Percentiles rank a stretch among this genome's conserved stretches.
phyloP scores from a whole-genome alignment of 2,329 filamentous ascomycete species.

The Paraphoma chrysanthemicola region DNA sequence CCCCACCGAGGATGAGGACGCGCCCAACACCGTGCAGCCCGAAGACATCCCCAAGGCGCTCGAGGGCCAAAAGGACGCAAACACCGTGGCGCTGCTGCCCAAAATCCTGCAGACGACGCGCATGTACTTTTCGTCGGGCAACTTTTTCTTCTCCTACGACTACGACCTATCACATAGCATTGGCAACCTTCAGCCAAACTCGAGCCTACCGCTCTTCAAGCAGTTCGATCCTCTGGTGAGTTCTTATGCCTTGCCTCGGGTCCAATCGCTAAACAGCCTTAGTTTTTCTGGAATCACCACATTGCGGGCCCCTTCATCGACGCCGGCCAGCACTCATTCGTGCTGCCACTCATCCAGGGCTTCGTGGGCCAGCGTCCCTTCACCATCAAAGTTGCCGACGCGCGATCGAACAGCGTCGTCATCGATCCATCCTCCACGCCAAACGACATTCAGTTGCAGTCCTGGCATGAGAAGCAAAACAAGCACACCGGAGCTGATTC shows the following conservation, averaged over 20 bases:
- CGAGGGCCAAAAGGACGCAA: constrained; percentile 39
- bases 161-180: constrained; percentile 81
- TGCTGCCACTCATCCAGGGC: constrained; percentile 88
- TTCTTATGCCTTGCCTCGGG: constrained; percentile 3
- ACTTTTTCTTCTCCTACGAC: constrained; percentile 96
- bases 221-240: constrained; percentile 72
- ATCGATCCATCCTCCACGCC: constrained; percentile 42
- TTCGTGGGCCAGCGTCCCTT: constrained; percentile 91
- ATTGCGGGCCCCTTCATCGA: constrained; percentile 77
- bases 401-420: constrained; percentile 38
- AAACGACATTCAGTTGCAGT: constrained; percentile 45
- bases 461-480: constrained; percentile 39
- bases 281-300: constrained; percentile 91
- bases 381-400: constrained; percentile 65
- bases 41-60: constrained; percentile 45
- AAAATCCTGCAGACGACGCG: constrained; percentile 85
- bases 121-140: constrained; percentile 80
- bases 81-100: constrained; percentile 66
- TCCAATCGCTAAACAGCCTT: background rate
- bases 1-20: constrained; percentile 26
- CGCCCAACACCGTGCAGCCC: constrained; percentile 32
- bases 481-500: constrained; percentile 26
- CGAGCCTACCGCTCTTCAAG: constrained; percentile 70
- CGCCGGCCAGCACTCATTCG: constrained; percentile 72
- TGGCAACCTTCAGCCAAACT: constrained; percentile 49